A percentile compares a stretch with the other conserved stretches of the same genome.
Conservation (phyloP, 805 yeast species). For the Candida insectorum region DNA sequence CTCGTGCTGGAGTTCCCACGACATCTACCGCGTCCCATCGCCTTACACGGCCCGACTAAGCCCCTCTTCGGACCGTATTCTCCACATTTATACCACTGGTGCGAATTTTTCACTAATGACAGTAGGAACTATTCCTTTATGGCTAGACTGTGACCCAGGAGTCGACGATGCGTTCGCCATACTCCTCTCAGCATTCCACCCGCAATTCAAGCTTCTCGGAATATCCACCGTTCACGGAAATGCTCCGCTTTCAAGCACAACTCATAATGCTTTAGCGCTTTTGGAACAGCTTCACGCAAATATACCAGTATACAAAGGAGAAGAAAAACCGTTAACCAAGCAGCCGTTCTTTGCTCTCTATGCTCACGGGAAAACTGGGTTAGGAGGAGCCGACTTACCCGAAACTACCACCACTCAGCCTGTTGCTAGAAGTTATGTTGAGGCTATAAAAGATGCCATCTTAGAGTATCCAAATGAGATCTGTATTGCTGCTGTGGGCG, state of each 20-base stretch:
- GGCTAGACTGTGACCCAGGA: slow-evolving; percentile 94
- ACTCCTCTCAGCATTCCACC: slow-evolving; percentile 57
- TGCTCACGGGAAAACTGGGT: slow-evolving; percentile 72
- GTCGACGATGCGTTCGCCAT: slow-evolving; percentile 85
- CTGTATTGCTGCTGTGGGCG: slow-evolving; percentile 70
- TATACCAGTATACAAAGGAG: slow-evolving; percentile 68
- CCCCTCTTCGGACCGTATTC: too few species aligned
- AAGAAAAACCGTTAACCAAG: slow-evolving; percentile 52
- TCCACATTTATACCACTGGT: too few species aligned
- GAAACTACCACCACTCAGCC: slow-evolving; percentile 40
- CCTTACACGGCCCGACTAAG: too few species aligned
- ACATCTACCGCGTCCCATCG: too few species aligned
- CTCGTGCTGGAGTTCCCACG: background rate
- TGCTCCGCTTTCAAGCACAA: slow-evolving; percentile 59
- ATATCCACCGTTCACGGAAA: slow-evolving; percentile 78
- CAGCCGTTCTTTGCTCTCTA: slow-evolving; percentile 52
- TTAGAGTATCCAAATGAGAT: slow-evolving; percentile 44
- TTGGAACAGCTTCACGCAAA: slow-evolving; percentile 55
- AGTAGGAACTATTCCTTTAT: slow-evolving; percentile 47
- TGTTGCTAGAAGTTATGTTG: slow-evolving; percentile 20
- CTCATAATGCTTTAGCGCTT: slow-evolving; percentile 64
- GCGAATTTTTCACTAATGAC: slow-evolving; percentile 18
- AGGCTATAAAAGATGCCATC: slow-evolving; percentile 43
- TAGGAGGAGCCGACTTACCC: slow-evolving; percentile 69
- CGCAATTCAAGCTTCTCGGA: slow-evolving; percentile 57